These are phyloP conservation scores for Tricholoma terreum DNA, from an alignment of 768 basidiomycete genomes.

Conservation along the genomic window DNA sequence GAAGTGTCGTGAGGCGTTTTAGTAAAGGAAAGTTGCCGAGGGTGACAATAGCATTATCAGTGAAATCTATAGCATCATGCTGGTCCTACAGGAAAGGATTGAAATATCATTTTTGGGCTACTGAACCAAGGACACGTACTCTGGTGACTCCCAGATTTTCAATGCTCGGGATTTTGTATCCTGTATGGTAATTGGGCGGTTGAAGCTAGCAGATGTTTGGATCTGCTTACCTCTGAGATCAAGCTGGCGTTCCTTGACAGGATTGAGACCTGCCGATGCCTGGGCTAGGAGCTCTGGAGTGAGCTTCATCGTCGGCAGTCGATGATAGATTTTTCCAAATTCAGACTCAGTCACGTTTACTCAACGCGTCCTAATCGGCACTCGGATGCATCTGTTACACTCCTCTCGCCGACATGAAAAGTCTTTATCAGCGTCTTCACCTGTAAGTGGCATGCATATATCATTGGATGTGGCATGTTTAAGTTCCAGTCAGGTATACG, in stretches of 20 bases:
- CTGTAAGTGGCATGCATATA: conserved; percentile 42
- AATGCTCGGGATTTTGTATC: conserved; percentile 57
- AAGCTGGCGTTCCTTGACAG: conserved; percentile 85
- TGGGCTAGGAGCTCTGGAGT: conserved; percentile 91
- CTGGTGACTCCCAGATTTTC: conserved; percentile 95
- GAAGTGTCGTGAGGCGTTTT: conserved; percentile 77
- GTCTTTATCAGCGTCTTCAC: conserved; percentile 70
- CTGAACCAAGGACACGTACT: conserved; percentile 41
- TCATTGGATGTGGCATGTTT: conserved; percentile 6
- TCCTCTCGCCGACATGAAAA: conserved; percentile 49
- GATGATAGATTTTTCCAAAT: conserved; percentile 26
- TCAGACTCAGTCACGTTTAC: conserved; percentile 36
- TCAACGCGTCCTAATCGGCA: conserved; percentile 28
- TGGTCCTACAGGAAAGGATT: conserved; percentile 59
- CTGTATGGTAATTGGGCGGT: conserved; percentile 16
- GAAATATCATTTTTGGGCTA: conserved; percentile 14
- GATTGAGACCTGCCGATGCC: conserved; percentile 73
- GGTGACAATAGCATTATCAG: conserved; percentile 82
- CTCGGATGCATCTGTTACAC: conserved; percentile 12
- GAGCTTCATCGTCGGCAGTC: conserved; percentile 71
- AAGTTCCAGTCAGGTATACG: conserved; percentile 48
- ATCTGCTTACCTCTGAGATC: conserved; percentile 74
- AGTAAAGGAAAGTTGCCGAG: conserved; percentile 87
- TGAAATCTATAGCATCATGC: conserved; percentile 91
- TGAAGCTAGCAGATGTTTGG: conserved; percentile 11